These are phyloP conservation scores for Thelonectria discophora DNA, from an alignment of 2,329 filamentous ascomycete species.

Conservation along the genomic window DNA sequence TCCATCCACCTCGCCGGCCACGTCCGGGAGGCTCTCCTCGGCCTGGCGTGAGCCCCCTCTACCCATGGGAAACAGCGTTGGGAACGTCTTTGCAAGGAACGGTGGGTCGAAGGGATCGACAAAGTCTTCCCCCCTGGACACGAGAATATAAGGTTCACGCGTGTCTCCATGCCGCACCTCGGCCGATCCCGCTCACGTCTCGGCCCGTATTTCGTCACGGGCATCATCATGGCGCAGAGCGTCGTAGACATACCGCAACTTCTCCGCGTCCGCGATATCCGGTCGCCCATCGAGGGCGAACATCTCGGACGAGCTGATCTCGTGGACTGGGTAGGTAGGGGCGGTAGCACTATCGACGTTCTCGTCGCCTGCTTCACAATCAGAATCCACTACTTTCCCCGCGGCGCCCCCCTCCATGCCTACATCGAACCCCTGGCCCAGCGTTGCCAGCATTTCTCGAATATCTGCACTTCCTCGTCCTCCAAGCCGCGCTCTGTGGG, in stretches of 20 bases:
- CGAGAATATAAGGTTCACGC: slow-evolving; percentile 8
- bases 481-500: background rate
- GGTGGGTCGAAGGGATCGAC: slow-evolving; percentile 22
- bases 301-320: slow-evolving; percentile 4
- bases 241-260: background rate
- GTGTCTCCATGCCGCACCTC: background rate
- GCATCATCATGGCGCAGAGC: no score
- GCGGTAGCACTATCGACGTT: no score
- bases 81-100: slow-evolving; percentile 31
- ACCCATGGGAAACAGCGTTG: slow-evolving; percentile 22
- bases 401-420: no score
- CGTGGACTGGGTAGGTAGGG: no score
- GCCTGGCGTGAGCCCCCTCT: slow-evolving; percentile 13
- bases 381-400: no score
- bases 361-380: no score
- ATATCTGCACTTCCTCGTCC: background rate
- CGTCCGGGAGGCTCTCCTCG: slow-evolving; percentile 5
- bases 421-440: no score
- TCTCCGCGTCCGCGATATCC: background rate
- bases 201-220: no score
- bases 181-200: slow-evolving; percentile 13
- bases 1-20: background rate
- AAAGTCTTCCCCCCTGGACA: slow-evolving; percentile 24
- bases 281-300: slow-evolving; percentile 2
- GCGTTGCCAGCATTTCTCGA: no score